Evolutionary conservation across 2,329 filamentous ascomycete genomes (phyloP).

Genomic region (Trichoderma sp.): DNA sequence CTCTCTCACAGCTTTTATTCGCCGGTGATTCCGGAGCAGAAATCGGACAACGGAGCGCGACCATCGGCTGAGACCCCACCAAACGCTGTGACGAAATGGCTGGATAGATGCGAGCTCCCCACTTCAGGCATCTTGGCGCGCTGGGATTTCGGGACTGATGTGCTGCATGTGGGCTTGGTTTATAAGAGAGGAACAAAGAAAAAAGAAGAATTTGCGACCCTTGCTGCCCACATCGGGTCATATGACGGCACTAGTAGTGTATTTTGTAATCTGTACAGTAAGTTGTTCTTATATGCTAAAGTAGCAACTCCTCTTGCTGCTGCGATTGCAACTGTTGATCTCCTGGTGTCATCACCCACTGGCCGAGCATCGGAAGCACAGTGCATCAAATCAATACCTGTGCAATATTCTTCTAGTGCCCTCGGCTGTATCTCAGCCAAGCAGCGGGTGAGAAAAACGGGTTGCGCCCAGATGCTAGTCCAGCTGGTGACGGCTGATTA

Average conservation of each 20-base stretch:
- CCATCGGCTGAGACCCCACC: conserved; percentile 10
- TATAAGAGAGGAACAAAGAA: background rate
- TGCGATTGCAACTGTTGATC: background rate
- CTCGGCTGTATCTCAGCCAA: background rate
- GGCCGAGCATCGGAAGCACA: background rate
- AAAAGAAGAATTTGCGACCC: background rate
- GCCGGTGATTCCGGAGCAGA: conserved; percentile 18
- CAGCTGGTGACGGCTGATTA: background rate
- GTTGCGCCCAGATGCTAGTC: background rate
- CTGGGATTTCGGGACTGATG: background rate
- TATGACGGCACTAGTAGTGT: background rate
- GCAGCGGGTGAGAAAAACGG: background rate
- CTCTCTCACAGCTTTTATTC: background rate
- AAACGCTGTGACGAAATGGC: conserved; percentile 18
- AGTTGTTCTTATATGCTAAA: background rate
- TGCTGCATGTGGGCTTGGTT: background rate
- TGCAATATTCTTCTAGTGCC: background rate
- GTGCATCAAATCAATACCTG: background rate
- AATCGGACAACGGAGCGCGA: conserved; percentile 19
- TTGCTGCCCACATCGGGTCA: background rate
- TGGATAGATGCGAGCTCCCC: background rate
- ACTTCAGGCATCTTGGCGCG: background rate
- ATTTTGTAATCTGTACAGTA: background rate
- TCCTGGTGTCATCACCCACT: background rate
- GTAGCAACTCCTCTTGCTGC: background rate